Conservation (phyloP, 306 rosid genomes). For the Sesbania bispinosa region DNA sequence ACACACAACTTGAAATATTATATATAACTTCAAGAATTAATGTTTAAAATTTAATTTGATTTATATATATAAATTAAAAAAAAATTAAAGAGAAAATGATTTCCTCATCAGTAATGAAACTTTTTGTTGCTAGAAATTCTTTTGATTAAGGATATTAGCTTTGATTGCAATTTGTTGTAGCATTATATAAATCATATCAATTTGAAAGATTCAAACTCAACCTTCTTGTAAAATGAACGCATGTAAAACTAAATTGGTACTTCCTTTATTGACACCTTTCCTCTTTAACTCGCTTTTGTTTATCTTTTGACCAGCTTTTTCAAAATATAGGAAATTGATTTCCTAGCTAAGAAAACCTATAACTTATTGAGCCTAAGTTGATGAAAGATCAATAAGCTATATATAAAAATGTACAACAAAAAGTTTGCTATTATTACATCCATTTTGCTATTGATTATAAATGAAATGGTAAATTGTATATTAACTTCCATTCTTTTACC, state of each 20-base stretch:
- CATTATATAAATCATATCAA: neutral
- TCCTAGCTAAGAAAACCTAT: neutral
- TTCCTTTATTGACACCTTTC: slow-evolving; percentile 9
- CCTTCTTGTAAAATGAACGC: too few relatives aligned
- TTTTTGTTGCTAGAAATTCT: neutral
- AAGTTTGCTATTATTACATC: neutral
- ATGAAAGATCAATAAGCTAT: neutral
- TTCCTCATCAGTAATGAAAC: neutral
- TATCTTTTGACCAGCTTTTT: slow-evolving; percentile 41
- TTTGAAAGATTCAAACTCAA: neutral
- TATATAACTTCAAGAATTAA: too few relatives aligned
- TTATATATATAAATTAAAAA: neutral
- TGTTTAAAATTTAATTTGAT: neutral
- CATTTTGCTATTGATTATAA: neutral
- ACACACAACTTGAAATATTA: too few relatives aligned
- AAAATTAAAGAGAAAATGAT: neutral
- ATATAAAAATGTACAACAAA: neutral
- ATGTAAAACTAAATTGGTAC: neutral
- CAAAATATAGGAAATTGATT: slow-evolving; percentile 26
- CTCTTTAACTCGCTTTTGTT: slow-evolving; percentile 25
- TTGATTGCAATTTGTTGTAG: neutral
- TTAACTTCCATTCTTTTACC: neutral
- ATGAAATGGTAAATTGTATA: neutral
- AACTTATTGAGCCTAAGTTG: slow-evolving; percentile 17
- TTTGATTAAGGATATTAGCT: neutral